Base-by-base conservation (phyloP, 257 asterid species). In the Datura wrightii region DNA sequence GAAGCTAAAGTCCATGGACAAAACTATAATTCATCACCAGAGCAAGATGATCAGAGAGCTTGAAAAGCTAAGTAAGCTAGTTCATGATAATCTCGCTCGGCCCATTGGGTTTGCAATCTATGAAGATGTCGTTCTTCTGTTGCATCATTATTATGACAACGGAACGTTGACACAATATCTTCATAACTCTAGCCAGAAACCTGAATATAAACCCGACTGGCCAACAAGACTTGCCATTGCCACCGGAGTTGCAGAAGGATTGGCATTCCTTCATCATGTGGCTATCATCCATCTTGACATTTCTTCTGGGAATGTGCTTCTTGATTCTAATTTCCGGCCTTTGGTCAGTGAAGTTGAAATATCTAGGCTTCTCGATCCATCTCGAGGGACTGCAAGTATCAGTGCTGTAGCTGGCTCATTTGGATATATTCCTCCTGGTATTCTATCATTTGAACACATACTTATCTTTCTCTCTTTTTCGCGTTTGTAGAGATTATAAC, bases 361-460 rank as follows among this genome's bases (percentile, higher is more conserved):
- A 70, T 95, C 99, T 34, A 94, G 92, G 94, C 97, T 97, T 83
- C 93, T 97, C 14, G 99, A 97, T 83, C 99, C 98, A 6, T 95
- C 95, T 34, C 86, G 98, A 87, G 99, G 99, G 60, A 93, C 99
- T 1, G 99, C 97, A 15, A 97, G 99, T 67, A 95, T 97, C 89
- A 97, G 98, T 53, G 99, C 99, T 10, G 98, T 97, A 83, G 99
- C 99, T 36, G 99, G 99, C 60, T 97, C 99, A 15, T 97, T 97
- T 70, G 99, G 99, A 83, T 97, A 97, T 84, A 97, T 97, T 86
- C 99, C 99, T 63, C 99, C 99, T 87, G 99, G 99, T 97, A 92
- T 36, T 14, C 67, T 65, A 39, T 62, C 50, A 16, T 59, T 65
- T 41, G 19, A 62, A 82, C 46, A 76, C 81, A 79, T 66, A 67